Evolutionary conservation across 108 stramenopile genomes (phyloP), one percentile per base, ranked within the genome.

Genomic region (Fragilaria crotonensis): DNA sequence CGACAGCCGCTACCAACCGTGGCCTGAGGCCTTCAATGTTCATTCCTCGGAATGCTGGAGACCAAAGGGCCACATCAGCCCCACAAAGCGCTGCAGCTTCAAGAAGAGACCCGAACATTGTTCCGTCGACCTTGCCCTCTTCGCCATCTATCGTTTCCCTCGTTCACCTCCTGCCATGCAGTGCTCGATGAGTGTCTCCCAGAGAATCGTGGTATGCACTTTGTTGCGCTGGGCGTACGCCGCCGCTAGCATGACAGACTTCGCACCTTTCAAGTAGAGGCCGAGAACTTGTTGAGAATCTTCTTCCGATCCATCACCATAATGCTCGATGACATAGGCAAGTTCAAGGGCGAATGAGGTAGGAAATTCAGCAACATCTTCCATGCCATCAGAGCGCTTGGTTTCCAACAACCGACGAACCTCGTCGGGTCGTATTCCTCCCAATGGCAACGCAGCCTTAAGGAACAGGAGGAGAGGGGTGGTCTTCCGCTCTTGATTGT

Each of bases 61-160:
- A 54, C 5, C 88, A 84, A 50, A 88, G 72, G 1, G 87, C 66
- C 48, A 92, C 53, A 63, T 92, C 83, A 17, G 87, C 87, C 14
- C 90, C 90, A 30, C 65, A 75, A 4, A 79, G 62, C 18, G 90
- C 90, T 17, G 90, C 86, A 27, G 79, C 80, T 66, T 88, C 87
- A 5, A 92, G 68, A 5, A 92, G 67, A 20, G 77, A 70, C 21
- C 90, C 90, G 60, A 88, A 92, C 32, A 86, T 47, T 22, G 67
- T 56, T 9, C 84, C 84, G 56, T 76, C 62, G 44, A 44, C 55
- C 22, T 65, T n/a, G n/a, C n/a, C n/a, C n/a, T n/a, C n/a, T n/a
- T n/a, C n/a, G n/a, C n/a, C 56, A 19, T 59, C 41, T 51, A 51
- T 19, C 20, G 17, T 17, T 9, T 51, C 9, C n/a, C 21, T n/a